phyloP scores from a whole-genome alignment of 208 protist genomes.

The Trypanosoma theileri region DNA sequence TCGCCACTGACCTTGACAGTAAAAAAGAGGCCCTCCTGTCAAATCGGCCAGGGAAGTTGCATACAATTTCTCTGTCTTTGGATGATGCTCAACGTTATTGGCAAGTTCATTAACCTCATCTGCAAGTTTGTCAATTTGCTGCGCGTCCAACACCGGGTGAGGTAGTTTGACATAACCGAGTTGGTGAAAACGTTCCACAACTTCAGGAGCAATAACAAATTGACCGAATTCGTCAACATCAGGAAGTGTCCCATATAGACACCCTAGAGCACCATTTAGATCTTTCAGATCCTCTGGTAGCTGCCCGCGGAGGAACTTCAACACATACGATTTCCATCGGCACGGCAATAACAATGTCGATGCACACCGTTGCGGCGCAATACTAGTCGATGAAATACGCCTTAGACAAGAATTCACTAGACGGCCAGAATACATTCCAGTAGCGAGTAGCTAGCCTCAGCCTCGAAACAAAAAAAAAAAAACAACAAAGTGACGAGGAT shows the following conservation, averaged over 20 bases:
- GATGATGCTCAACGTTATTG: slow-evolving; percentile 85
- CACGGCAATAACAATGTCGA: background rate
- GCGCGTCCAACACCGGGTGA: slow-evolving; percentile 48
- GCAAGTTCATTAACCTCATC: slow-evolving; percentile 82
- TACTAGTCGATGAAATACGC: background rate
- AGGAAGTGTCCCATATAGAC: slow-evolving; percentile 77
- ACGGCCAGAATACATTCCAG: background rate
- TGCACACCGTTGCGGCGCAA: background rate
- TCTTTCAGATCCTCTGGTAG: slow-evolving; percentile 84
- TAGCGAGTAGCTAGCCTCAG: background rate
- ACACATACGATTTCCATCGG: slow-evolving; percentile 72
- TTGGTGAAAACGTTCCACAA: slow-evolving; percentile 71
- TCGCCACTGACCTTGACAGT: slow-evolving; percentile 84
- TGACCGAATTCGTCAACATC: slow-evolving; percentile 84
- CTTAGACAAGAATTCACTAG: background rate
- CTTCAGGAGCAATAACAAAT: slow-evolving; percentile 68
- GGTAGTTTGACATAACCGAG: slow-evolving; percentile 82
- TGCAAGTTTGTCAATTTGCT: slow-evolving; percentile 77
- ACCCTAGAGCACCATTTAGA: slow-evolving; percentile 75
- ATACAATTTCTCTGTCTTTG: slow-evolving; percentile 78
- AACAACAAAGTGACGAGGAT: background rate
- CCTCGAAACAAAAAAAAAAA: background rate
- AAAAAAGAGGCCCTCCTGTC: slow-evolving; percentile 79
- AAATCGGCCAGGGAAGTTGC: slow-evolving; percentile 77
- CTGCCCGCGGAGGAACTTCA: slow-evolving; percentile 77